Conservation (phyloP, 768 basidiomycete genomes). For the Amylocystis lapponica region DNA sequence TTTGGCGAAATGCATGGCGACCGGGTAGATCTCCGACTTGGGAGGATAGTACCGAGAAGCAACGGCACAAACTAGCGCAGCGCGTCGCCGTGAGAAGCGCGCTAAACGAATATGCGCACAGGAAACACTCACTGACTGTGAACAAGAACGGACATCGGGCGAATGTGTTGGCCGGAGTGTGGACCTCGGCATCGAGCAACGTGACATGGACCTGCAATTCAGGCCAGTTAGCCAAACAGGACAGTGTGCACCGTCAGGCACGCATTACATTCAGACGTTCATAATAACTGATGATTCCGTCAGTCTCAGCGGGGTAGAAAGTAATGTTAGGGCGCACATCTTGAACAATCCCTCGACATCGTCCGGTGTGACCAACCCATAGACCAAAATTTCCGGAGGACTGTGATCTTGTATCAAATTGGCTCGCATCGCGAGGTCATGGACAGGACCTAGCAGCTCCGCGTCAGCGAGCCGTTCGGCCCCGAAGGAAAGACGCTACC, state of each 20-base stretch:
- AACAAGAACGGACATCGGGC: conserved; percentile 86
- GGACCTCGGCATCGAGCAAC: conserved; percentile 73
- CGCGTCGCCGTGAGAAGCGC: not conserved
- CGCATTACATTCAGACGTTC: conserved; percentile 59
- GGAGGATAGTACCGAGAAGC: conserved; percentile 80
- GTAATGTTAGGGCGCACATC: conserved; percentile 47
- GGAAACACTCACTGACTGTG: conserved; percentile 61
- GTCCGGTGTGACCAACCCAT: conserved; percentile 68
- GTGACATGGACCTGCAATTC: conserved; percentile 69
- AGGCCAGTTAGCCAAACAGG: not conserved
- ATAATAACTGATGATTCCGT: conserved; percentile 48
- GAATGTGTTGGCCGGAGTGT: conserved; percentile 74
- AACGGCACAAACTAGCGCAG: conserved; percentile 67
- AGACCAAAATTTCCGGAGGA: conserved; percentile 77
- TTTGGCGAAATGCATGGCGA: conserved; percentile 87
- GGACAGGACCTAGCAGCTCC: conserved; percentile 57
- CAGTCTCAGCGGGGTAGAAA: conserved; percentile 4
- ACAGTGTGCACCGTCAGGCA: not conserved
- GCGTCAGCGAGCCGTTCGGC: too few relatives aligned
- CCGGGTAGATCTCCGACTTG: conserved; percentile 79
- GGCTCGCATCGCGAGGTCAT: conserved; percentile 63
- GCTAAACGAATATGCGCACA: not conserved
- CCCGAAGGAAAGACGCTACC: conserved; percentile 38
- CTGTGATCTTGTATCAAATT: conserved; percentile 71
- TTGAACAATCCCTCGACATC: conserved; percentile 83